Conservation (phyloP, 83 land plant genomes). For the Diphasiastrum complanatum region DNA sequence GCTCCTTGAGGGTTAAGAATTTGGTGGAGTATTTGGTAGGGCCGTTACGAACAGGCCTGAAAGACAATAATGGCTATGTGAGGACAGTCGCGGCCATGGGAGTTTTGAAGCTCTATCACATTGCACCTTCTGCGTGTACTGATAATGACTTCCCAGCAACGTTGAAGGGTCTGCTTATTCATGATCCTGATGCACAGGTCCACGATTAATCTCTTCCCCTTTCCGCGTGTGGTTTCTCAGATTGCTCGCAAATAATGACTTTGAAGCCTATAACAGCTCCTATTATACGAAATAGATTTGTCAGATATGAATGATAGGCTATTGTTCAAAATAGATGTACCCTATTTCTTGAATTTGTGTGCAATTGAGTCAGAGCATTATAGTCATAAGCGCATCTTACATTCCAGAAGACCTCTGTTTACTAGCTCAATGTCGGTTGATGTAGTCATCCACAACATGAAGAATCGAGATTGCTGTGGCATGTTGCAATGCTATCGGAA, state of each 20-base stretch:
- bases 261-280: background rate
- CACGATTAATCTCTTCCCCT: too few relatives aligned
- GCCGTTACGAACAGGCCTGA: conserved; percentile 62
- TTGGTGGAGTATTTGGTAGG: conserved; percentile 96
- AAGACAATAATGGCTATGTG: conserved; percentile 75
- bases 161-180: conserved; percentile 62
- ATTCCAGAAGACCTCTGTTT: too few relatives aligned
- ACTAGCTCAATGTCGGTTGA: too few relatives aligned
- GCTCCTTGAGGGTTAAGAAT: conserved; percentile 79
- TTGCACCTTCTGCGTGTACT: conserved; percentile 71
- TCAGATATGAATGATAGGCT: background rate
- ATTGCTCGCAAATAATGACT: too few relatives aligned
- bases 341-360: too few relatives aligned
- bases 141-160: conserved; percentile 80
- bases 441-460: too few relatives aligned
- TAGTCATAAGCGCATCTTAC: too few relatives aligned
- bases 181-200: conserved; percentile 89
- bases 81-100: conserved; percentile 83
- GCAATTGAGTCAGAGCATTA: too few relatives aligned
- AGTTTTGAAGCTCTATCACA: conserved; percentile 85
- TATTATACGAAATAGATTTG: background rate
- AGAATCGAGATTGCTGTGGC: too few relatives aligned
- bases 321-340: too few relatives aligned
- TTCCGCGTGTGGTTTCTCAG: too few relatives aligned
- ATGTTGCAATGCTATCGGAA: too few relatives aligned